Evolutionary conservation across 2,329 filamentous ascomycete genomes (phyloP), one percentile per base, ranked within the genome.

Genomic region (Talaromyces piceae): DNA sequence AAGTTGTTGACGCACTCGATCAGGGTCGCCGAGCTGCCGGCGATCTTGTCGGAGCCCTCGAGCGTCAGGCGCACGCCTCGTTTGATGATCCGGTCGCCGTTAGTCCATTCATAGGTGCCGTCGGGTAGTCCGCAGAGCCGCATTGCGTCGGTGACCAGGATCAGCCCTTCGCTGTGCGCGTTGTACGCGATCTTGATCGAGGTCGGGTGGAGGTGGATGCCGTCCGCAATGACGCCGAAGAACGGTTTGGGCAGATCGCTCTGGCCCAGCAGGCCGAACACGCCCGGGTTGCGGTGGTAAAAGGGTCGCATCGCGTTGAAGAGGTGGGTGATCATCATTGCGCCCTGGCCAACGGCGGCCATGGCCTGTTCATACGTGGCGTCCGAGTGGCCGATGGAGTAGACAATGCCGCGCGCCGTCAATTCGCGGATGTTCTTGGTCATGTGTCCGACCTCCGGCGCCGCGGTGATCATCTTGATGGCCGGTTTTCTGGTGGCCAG

Each of bases 241-340:
- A 80, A 95, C 0, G 90, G 90, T 47, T 66, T 71, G 11, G 51
- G 63, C 55, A 55, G 64, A 58, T 84, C 79, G 7, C 78, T 78
- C 55, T 80, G 79, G 54, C 90, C 89, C 12, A 96, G 73, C 0
- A 94, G 81, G 25, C 91, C 91, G 65, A 95, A 95, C 59, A 95
- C 83, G 31, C 90, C 90, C 0, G 91, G 90, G 68, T 95, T 90
- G 52, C 91, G 86, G 74, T 96, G 89, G 67, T 93, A 88, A 47
- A 95, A 81, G 12, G 89, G 89, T 1, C 84, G 80, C 90, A 95
- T 95, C 23, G 90, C 90, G 66, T 95, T 95, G 80, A 95, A 95
- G 1, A 95, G 77, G 63, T 95, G 90, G 0, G 90, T 95, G 58
- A 95, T 87, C 88, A 94, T 95, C 45, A 80, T 87, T 2, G 87